Base-by-base conservation (phyloP, 2,329 filamentous ascomycete species). In the Furcasterigmium sp. region DNA sequence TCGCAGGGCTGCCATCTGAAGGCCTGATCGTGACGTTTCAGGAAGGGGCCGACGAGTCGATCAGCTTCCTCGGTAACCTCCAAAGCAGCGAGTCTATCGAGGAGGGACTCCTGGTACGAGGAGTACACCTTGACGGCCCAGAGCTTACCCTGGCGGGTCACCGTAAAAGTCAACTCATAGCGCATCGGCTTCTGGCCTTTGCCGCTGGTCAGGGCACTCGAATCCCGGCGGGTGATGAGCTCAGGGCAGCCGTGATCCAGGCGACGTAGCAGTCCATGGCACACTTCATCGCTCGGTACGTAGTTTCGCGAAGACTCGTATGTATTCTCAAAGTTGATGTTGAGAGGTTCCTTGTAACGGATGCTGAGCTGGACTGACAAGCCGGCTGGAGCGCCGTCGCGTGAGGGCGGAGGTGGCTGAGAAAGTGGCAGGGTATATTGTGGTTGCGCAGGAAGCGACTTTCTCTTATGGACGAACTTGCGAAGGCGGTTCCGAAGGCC, bases 191-290 rank as follows among this genome's bases (percentile, higher is more conserved):
- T 77, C 39, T 64, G 62, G 34, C 58, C 56, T 25, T 57, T 51
- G 44, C 56, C 48, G 49, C 59, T 58, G 36, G 69, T 64, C 15
- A 74, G 61, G 13, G 75, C 75, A 23, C 54, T 56, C 14, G 68
- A 67, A 53, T 78, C 75, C 47, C 67, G 69, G 45, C 75, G 69
- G 19, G 73, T 77, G 52, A 78, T 70, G 44, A 78, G 62, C 55
- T 78, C 75, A 32, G 69, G 56, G 45, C 67, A 70, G 60, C 71
- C 74, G 53, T 76, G 71, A 50, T 73, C 66, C 36, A 78, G 63
- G 30, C 72, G 71, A 21, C 67, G 65, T 11, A 77, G 53, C n/a
- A 78, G 56, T 3, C 66, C 72, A 29, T 69, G 63, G 51, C 70
- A 74, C 37, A 77, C 55, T n/a, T 66, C 62, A 44, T 72, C 67